phyloP scores from a whole-genome alignment of 495 filamentous ascomycete species.

The Penicillium herquei region DNA sequence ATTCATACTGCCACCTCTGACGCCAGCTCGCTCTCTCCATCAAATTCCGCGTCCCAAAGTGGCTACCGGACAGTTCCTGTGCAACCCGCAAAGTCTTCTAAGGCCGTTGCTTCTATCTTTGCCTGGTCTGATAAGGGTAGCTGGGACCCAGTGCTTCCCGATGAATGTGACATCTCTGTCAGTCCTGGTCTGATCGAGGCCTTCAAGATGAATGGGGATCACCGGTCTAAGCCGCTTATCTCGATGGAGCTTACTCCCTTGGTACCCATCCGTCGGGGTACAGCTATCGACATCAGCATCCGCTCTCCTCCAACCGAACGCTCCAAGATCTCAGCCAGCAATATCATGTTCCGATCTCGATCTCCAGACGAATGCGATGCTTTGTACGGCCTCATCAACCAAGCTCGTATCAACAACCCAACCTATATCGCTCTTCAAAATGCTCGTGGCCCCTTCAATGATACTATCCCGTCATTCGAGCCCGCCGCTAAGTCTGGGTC shows the following conservation, averaged over 20 bases:
- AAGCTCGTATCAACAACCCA: slow-evolving; percentile 79
- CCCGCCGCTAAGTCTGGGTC: slow-evolving; percentile 30
- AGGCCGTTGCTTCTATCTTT: slow-evolving; percentile 74
- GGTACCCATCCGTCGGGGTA: slow-evolving; percentile 83
- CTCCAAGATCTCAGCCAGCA: slow-evolving; percentile 67
- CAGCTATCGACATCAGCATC: slow-evolving; percentile 90
- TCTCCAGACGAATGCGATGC: slow-evolving; percentile 72
- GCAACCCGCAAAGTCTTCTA: slow-evolving; percentile 55
- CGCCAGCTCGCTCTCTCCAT: slow-evolving; percentile 62
- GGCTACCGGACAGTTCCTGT: slow-evolving; percentile 56
- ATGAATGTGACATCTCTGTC: slow-evolving; percentile 76
- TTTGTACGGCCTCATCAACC: slow-evolving; percentile 80
- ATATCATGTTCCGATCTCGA: slow-evolving; percentile 85
- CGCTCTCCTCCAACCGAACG: slow-evolving; percentile 72
- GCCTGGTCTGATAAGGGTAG: slow-evolving; percentile 78
- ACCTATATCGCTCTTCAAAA: slow-evolving; percentile 83
- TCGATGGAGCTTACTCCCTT: slow-evolving; percentile 83
- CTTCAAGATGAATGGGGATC: slow-evolving; percentile 58
- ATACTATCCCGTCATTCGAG: slow-evolving; percentile 30
- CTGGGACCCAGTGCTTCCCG: slow-evolving; percentile 76
- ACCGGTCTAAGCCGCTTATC: slow-evolving; percentile 60
- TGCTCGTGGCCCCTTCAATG: slow-evolving; percentile 48
- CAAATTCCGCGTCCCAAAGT: slow-evolving; percentile 73
- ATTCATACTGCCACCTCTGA: slow-evolving; percentile 37
- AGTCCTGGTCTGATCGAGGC: slow-evolving; percentile 86